phyloP scores from a whole-genome alignment of 2,329 filamentous ascomycete species.

The Ambrosiella beaveri region DNA sequence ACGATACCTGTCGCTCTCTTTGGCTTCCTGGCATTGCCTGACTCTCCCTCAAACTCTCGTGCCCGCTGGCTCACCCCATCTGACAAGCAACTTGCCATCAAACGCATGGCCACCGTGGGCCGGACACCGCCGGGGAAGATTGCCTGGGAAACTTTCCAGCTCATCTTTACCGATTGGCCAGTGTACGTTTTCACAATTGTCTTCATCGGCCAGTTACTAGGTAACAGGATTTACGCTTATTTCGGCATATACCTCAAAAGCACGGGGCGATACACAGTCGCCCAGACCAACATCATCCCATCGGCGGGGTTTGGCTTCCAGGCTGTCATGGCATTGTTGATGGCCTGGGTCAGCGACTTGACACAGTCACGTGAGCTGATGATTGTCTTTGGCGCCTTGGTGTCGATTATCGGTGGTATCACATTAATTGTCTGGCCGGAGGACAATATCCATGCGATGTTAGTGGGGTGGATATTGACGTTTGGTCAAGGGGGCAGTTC shows the following conservation, averaged over 20 bases:
- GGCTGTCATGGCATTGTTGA: slow-evolving; percentile 33
- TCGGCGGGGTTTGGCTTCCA: slow-evolving; percentile 23
- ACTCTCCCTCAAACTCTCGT: slow-evolving; percentile 18
- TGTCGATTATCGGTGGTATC: slow-evolving; percentile 20
- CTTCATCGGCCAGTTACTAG: slow-evolving; percentile 20
- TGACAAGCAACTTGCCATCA: slow-evolving; percentile 18
- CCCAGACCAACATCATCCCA: slow-evolving; percentile 34
- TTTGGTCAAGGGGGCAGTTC: slow-evolving; percentile 22
- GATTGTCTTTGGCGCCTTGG: slow-evolving; percentile 29
- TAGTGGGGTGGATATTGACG: slow-evolving; percentile 22
- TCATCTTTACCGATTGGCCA: slow-evolving; percentile 19
- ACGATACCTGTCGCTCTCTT: slow-evolving; percentile 19
- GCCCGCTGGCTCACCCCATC: slow-evolving; percentile 18
- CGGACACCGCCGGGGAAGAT: slow-evolving; percentile 20
- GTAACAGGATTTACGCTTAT: slow-evolving; percentile 22
- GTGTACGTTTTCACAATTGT: slow-evolving; percentile 21
- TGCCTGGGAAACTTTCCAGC: slow-evolving; percentile 17
- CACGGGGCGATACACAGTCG: slow-evolving; percentile 19
- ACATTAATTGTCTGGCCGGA: slow-evolving; percentile 22
- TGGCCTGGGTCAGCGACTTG: slow-evolving; percentile 35
- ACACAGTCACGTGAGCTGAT: slow-evolving; percentile 36
- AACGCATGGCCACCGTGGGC: slow-evolving; percentile 19
- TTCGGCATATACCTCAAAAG: slow-evolving; percentile 21
- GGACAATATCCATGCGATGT: slow-evolving; percentile 20
- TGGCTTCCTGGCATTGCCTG: slow-evolving; percentile 21